Conservation (phyloP, 2,329 filamentous ascomycete species). For the Canariomyces notabilis region DNA sequence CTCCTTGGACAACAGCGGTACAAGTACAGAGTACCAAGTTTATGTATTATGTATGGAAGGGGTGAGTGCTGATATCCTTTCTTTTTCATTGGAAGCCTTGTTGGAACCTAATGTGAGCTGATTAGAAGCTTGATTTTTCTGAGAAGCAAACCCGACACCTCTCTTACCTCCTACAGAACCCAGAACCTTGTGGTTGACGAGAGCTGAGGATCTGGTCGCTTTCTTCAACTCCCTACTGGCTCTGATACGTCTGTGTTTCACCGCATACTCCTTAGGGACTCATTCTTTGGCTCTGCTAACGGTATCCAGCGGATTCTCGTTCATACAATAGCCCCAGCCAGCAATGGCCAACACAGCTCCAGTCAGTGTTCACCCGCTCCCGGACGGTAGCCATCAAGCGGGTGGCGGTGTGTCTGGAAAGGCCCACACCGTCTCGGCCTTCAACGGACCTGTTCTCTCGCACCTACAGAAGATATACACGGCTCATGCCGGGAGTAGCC, state of each 20-base stretch:
- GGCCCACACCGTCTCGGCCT: slow-evolving; percentile 35
- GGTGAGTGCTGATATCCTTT: too few species aligned
- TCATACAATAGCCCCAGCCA: background rate
- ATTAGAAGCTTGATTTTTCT: background rate
- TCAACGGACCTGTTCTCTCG: slow-evolving; percentile 37
- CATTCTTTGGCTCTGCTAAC: background rate
- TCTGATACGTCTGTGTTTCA: background rate
- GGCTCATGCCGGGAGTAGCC: slow-evolving; percentile 37
- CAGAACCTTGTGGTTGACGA: too few species aligned
- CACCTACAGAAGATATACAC: slow-evolving; percentile 46
- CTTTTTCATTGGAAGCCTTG: too few species aligned
- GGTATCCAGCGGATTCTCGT: background rate
- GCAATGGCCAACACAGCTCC: slow-evolving; percentile 9
- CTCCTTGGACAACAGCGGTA: too few species aligned
- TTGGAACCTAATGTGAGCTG: too few species aligned
- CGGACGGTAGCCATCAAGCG: slow-evolving; percentile 37
- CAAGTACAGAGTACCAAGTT: too few species aligned
- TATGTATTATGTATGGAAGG: too few species aligned
- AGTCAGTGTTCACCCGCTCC: slow-evolving; percentile 6
- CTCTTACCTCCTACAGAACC: background rate
- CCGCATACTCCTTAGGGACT: background rate
- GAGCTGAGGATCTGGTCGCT: background rate
- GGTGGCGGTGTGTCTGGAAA: slow-evolving; percentile 44
- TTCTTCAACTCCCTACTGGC: background rate
- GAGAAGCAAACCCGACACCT: too few species aligned